A percentile compares a stretch with the other conserved stretches of the same genome.
Conservation (phyloP, 768 basidiomycete genomes). For the Amanita brunnescens region DNA sequence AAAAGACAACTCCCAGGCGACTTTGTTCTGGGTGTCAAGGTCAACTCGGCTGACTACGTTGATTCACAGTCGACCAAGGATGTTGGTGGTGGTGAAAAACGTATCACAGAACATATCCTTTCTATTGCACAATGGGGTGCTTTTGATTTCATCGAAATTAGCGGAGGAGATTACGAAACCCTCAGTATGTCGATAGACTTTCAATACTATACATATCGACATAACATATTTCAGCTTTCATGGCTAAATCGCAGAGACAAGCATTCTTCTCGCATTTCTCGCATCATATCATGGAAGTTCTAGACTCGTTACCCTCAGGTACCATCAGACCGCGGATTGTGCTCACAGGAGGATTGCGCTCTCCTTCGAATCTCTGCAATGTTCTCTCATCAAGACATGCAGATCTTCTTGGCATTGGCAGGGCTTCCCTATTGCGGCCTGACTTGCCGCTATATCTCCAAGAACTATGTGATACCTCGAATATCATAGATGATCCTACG, state of each 20-base stretch:
- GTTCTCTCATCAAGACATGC: conserved; percentile 51
- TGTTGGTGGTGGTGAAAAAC: conserved; percentile 22
- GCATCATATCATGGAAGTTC: conserved; percentile 35
- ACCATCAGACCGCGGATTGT: conserved; percentile 51
- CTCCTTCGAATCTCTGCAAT: conserved; percentile 42
- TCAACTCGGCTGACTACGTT: conserved; percentile 74
- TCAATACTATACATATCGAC: not conserved
- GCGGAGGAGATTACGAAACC: conserved; percentile 79
- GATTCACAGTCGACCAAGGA: conserved; percentile 16
- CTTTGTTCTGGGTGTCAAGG: conserved; percentile 74
- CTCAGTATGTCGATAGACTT: conserved; percentile 40
- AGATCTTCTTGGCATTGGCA: conserved; percentile 70
- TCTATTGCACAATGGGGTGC: conserved; percentile 53
- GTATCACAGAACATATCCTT: conserved; percentile 52
- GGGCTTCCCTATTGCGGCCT: conserved; percentile 56
- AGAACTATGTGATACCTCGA: conserved; percentile 12
- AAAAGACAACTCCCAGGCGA: conserved; percentile 40
- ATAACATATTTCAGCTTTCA: conserved; percentile 31
- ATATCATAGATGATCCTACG: conserved; percentile 9
- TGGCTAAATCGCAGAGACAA: conserved; percentile 43
- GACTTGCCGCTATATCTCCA: conserved; percentile 39
- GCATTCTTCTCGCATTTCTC: conserved; percentile 70
- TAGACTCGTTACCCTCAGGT: conserved; percentile 25
- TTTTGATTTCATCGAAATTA: conserved; percentile 82
- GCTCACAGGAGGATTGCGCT: conserved; percentile 73